A percentile compares a stretch with the other conserved stretches of the same genome.
phyloP scores from a whole-genome alignment of 139 green algal species.

The Picochlorum sp. region DNA sequence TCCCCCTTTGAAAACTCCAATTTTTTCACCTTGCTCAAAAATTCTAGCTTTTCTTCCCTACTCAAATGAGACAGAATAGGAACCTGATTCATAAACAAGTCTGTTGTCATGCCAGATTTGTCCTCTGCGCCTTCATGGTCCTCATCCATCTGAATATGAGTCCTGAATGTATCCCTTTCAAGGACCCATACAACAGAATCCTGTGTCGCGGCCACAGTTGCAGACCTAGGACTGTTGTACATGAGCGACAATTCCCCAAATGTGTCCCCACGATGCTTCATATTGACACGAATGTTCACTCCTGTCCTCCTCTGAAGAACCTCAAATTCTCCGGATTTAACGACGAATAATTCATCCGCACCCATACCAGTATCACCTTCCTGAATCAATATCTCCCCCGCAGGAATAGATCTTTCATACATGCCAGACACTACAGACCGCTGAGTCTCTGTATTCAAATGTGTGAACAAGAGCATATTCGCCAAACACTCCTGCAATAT shows the following conservation, averaged over 20 bases:
- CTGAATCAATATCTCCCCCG: slow-evolving; percentile 85
- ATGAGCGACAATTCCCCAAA: slow-evolving; percentile 91
- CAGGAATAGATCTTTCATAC: slow-evolving; percentile 41
- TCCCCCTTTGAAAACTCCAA: slow-evolving; percentile 26
- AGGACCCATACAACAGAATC: slow-evolving; percentile 84
- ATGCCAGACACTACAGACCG: slow-evolving; percentile 43
- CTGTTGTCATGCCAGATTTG: slow-evolving; percentile 25
- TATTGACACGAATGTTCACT: slow-evolving; percentile 82
- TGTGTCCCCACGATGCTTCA: slow-evolving; percentile 74
- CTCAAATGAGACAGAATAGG: slow-evolving; percentile 67
- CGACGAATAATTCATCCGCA: slow-evolving; percentile 85
- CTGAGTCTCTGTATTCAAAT: slow-evolving; percentile 56
- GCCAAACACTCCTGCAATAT: slow-evolving; percentile 50
- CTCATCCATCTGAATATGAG: slow-evolving; percentile 60
- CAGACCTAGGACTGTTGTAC: slow-evolving; percentile 72
- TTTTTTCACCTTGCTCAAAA: slow-evolving; percentile 75
- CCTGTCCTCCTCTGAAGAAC: slow-evolving; percentile 75
- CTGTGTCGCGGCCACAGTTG: slow-evolving; percentile 81
- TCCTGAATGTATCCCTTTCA: slow-evolving; percentile 71
- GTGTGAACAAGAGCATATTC: slow-evolving; percentile 78
- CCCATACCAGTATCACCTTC: slow-evolving; percentile 75
- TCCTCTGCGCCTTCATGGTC: slow-evolving; percentile 51
- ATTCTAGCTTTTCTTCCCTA: slow-evolving; percentile 65
- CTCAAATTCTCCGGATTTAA: slow-evolving; percentile 89
- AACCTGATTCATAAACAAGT: slow-evolving; percentile 87